A percentile compares a stretch with the other conserved stretches of the same genome.
Conservation (phyloP, 1,284 basidiomycete genomes). For the Grifola frondosa region DNA sequence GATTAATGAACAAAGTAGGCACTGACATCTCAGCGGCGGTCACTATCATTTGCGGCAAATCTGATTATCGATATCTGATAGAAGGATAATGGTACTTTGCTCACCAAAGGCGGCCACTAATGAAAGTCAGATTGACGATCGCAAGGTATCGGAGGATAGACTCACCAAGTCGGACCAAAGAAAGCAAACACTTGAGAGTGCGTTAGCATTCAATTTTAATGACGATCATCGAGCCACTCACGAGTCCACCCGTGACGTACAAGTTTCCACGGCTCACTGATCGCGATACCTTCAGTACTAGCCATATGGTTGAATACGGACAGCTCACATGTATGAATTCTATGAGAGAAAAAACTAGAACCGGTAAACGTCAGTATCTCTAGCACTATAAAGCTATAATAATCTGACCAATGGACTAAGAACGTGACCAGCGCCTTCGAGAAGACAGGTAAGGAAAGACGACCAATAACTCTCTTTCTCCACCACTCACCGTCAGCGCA, state of each 20-base stretch:
- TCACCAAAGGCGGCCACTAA: constrained; percentile 16
- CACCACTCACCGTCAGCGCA: constrained; percentile 11
- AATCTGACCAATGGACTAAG: constrained; percentile 17
- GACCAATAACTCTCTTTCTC: too few species aligned
- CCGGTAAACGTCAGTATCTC: not conserved
- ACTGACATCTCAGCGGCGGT: constrained; percentile 37
- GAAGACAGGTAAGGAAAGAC: not conserved
- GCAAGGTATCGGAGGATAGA: not conserved
- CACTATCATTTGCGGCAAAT: constrained; percentile 18
- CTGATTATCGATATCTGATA: not conserved
- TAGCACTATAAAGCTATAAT: not conserved
- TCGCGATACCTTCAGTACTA: not conserved
- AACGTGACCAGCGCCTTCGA: constrained; percentile 16
- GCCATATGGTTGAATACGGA: not conserved
- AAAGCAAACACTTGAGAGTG: constrained; percentile 18
- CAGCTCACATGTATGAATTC: constrained; percentile 11
- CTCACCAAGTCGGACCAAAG: constrained; percentile 21
- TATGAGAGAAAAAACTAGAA: constrained; percentile 15
- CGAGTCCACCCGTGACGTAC: constrained; percentile 39
- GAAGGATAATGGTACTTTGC: not conserved
- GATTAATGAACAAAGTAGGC: not conserved
- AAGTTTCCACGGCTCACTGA: constrained; percentile 42
- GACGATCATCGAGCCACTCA: constrained; percentile 21
- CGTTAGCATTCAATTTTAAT: not conserved
- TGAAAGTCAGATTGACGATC: not conserved